A percentile compares a stretch with the other conserved stretches of the same genome.
These are phyloP conservation scores for Haematococcus sp. DNA, from an alignment of 139 green algal species.

Conservation along the genomic window DNA sequence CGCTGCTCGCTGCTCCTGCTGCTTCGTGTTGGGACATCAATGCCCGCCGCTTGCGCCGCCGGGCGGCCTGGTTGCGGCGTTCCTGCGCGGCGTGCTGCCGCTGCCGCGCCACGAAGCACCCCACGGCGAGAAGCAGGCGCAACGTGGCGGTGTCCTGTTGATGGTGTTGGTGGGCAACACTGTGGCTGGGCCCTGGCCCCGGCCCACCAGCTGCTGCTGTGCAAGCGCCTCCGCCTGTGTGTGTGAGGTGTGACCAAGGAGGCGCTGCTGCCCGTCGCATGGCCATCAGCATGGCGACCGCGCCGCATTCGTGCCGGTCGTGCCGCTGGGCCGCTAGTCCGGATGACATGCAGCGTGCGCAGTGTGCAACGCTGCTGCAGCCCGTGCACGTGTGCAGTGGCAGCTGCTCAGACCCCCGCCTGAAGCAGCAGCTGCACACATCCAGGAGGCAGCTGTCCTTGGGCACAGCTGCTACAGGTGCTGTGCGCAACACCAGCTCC, in stretches of 20 bases:
- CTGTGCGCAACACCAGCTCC: slow-evolving; percentile 2
- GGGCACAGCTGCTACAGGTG: slow-evolving; percentile 7
- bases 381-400: not conserved
- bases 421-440: slow-evolving; percentile 8
- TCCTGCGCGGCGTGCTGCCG: not conserved
- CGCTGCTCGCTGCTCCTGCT: not conserved
- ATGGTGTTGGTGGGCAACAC: too few relatives aligned
- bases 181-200: too few relatives aligned
- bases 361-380: not conserved
- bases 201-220: not conserved
- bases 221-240: not conserved
- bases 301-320: slow-evolving; percentile 3
- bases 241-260: not conserved
- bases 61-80: not conserved
- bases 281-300: not conserved
- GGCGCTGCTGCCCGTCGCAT: not conserved
- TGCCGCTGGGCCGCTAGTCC: not conserved
- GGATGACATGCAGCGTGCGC: not conserved
- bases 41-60: not conserved
- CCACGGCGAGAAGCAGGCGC: slow-evolving; percentile 2
- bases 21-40: too few relatives aligned
- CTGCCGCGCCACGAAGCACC: not conserved
- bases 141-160: slow-evolving; percentile 7
- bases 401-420: too few relatives aligned
- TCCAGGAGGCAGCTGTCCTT: slow-evolving; percentile 4